Conservation (phyloP, 2,329 filamentous ascomycete genomes). For the Akanthomyces dipterigenus region DNA sequence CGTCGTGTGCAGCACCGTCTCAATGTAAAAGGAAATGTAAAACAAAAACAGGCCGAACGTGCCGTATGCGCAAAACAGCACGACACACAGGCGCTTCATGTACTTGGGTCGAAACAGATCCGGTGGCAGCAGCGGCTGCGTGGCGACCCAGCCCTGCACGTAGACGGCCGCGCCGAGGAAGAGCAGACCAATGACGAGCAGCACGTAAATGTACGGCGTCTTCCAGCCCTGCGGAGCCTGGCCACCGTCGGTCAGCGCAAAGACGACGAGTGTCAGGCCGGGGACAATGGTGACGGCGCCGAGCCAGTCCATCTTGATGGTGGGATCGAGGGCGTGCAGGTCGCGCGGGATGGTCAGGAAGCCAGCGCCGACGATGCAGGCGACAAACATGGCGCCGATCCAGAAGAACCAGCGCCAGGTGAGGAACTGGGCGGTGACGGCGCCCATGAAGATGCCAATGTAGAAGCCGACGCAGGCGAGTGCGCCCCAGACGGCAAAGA, state of each 20-base stretch:
- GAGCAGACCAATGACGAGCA: constrained; percentile 56
- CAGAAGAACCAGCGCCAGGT: constrained; percentile 67
- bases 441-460: constrained; percentile 61
- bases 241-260: constrained; percentile 65
- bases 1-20: constrained; percentile 49
- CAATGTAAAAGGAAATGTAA: constrained; percentile 63
- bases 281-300: constrained; percentile 55
- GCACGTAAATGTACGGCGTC: constrained; percentile 65
- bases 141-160: constrained; percentile 64
- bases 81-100: constrained; percentile 56
- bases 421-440: constrained; percentile 52
- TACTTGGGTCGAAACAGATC: constrained; percentile 64
- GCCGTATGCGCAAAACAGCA: constrained; percentile 62
- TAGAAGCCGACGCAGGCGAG: constrained; percentile 55
- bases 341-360: constrained; percentile 33
- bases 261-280: constrained; percentile 64
- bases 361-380: constrained; percentile 40
- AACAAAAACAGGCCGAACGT: constrained; percentile 62
- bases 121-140: constrained; percentile 60
- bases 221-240: constrained; percentile 63
- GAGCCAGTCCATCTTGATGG: constrained; percentile 58
- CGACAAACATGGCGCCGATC: constrained; percentile 44
- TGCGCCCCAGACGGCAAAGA: constrained; percentile 54
- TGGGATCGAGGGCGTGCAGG: constrained; percentile 19
- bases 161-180: constrained; percentile 57